phyloP scores from a whole-genome alignment of 768 basidiomycete genomes.

The Amanita jacksonii region DNA sequence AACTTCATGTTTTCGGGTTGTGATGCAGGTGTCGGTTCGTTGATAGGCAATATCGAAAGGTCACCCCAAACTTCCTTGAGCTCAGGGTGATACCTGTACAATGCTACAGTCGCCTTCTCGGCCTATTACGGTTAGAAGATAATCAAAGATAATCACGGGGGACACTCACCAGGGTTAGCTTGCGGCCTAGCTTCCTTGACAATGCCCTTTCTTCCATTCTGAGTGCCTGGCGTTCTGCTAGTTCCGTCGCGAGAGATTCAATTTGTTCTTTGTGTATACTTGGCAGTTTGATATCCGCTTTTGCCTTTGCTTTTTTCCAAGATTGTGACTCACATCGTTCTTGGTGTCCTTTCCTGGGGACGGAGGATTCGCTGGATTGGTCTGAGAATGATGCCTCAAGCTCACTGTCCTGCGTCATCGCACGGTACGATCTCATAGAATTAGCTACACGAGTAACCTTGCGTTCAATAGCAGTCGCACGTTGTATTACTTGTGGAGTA shows the following conservation, averaged over 20 bases:
- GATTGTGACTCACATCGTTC: slow-evolving; percentile 8
- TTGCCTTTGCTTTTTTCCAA: slow-evolving; percentile 16
- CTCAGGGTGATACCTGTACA: slow-evolving; percentile 70
- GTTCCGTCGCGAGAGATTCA: slow-evolving; percentile 3
- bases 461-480: slow-evolving; percentile 48
- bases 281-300: slow-evolving; percentile 20
- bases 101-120: slow-evolving; percentile 55
- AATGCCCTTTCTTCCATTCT: slow-evolving; percentile 42
- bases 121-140: slow-evolving; percentile 35
- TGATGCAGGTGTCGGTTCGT: slow-evolving; percentile 57
- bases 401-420: slow-evolving; percentile 16
- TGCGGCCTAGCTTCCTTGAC: slow-evolving; percentile 54
- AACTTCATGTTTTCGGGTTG: slow-evolving; percentile 83
- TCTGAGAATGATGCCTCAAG: slow-evolving; percentile 19
- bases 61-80: slow-evolving; percentile 84
- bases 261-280: slow-evolving; percentile 10
- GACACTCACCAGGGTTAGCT: slow-evolving; percentile 54
- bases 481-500: slow-evolving; percentile 29
- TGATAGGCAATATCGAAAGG: slow-evolving; percentile 47
- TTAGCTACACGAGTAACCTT: slow-evolving; percentile 30
- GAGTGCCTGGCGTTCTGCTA: slow-evolving; percentile 19
- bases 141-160: not conserved
- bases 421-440: slow-evolving; percentile 14
- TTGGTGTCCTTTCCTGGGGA: slow-evolving; percentile 18
- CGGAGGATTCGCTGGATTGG: slow-evolving; percentile 27